Conservation (phyloP, 2,329 filamentous ascomycete genomes). For the Metarhizium rileyi region DNA sequence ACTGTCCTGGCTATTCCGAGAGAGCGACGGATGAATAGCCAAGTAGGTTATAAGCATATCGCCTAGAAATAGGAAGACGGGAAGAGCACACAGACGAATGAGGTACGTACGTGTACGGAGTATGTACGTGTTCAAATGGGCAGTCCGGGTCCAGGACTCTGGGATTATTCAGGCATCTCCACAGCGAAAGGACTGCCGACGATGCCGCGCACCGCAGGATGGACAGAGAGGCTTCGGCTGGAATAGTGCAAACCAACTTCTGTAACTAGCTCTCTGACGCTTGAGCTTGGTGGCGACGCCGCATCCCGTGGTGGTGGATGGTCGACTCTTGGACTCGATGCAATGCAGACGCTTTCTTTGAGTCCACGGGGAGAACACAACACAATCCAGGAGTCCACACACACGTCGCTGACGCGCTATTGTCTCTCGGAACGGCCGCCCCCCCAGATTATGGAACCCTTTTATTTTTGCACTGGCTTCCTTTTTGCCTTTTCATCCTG, state of each 20-base stretch:
- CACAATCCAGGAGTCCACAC: slow-evolving; percentile 1
- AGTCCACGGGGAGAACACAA: neutral
- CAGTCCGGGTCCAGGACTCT: neutral
- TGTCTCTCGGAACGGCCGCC: slow-evolving; percentile 14
- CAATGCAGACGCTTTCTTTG: neutral
- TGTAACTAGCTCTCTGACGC: neutral
- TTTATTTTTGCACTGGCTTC: neutral
- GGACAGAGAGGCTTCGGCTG: neutral
- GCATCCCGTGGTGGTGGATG: neutral
- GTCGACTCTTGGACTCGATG: neutral
- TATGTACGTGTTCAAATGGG: too few relatives aligned
- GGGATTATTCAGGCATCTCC: neutral
- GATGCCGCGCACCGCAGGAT: neutral
- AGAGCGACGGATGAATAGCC: too few relatives aligned
- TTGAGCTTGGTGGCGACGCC: neutral
- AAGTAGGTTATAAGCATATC: too few relatives aligned
- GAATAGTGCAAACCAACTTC: neutral
- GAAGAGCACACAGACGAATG: too few relatives aligned
- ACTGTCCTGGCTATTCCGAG: too few relatives aligned
- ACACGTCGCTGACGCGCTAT: slow-evolving; percentile 10
- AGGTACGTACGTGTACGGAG: too few relatives aligned
- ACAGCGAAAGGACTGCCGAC: neutral
- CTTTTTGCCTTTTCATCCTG: slow-evolving; percentile 9
- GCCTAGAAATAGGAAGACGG: too few relatives aligned
- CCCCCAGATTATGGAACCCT: slow-evolving; percentile 10